These are phyloP conservation scores for Coemansia sp. DNA, from an alignment of 192 early-diverging fungal genomes.

Conservation along the genomic window DNA sequence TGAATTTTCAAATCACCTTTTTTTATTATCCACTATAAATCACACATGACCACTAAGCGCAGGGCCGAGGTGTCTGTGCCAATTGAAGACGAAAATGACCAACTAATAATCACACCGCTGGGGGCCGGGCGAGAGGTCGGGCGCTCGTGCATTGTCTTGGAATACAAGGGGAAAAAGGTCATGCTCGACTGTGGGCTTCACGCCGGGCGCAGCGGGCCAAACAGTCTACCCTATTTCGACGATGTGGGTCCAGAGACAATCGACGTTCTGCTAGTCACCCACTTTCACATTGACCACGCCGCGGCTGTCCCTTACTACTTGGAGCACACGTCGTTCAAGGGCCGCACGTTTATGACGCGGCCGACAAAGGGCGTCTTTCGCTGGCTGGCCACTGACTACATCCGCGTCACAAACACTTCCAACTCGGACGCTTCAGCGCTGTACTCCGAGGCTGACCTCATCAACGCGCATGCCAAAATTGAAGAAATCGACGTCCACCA, in stretches of 20 bases:
- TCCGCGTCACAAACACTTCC: slow-evolving; percentile 71
- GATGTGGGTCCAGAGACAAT: slow-evolving; percentile 85
- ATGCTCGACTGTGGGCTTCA: slow-evolving; percentile 98
- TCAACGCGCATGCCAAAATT: slow-evolving; percentile 80
- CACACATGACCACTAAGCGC: slow-evolving; percentile 25
- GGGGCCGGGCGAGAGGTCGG: slow-evolving; percentile 99
- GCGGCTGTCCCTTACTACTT: slow-evolving; percentile 95
- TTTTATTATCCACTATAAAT: background rate
- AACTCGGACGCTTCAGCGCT: slow-evolving; percentile 72
- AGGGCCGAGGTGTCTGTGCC: slow-evolving; percentile 44
- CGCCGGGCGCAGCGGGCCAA: slow-evolving; percentile 87
- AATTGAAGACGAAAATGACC: slow-evolving; percentile 73
- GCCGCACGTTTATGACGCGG: slow-evolving; percentile 98
- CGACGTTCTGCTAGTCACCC: slow-evolving; percentile 91
- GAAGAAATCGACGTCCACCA: slow-evolving; percentile 97
- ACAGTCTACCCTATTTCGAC: slow-evolving; percentile 93
- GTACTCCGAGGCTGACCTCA: slow-evolving; percentile 88
- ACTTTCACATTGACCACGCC: slow-evolving; percentile 96
- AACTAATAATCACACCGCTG: slow-evolving; percentile 87
- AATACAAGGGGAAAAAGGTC: slow-evolving; percentile 95
- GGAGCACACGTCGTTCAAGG: slow-evolving; percentile 96
- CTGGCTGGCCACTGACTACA: slow-evolving; percentile 94
- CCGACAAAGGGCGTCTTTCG: slow-evolving; percentile 97
- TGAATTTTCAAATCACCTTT: background rate
- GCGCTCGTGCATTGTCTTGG: slow-evolving; percentile 85